Conservation (phyloP, 2,329 filamentous ascomycete genomes). For the Colletotrichum nymphaeae region DNA sequence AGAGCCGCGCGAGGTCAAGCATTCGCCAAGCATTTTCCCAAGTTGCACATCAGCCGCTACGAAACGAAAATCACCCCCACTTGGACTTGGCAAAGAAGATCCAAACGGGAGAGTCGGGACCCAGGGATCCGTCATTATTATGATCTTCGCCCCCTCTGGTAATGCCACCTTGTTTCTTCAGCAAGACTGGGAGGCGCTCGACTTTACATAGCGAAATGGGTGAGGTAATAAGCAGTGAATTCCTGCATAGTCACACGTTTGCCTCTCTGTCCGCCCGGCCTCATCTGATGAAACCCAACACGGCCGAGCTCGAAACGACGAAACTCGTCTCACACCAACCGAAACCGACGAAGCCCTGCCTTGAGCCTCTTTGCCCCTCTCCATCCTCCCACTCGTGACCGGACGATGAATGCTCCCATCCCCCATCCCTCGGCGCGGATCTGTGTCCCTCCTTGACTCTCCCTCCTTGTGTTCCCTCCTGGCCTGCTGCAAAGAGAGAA, state of each 20-base stretch:
- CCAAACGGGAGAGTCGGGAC: conserved; percentile 14
- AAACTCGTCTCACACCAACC: conserved; percentile 28
- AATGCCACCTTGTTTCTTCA: background rate
- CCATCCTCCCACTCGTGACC: background rate
- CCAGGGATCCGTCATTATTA: conserved; percentile 9
- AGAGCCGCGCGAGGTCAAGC: conserved; percentile 27
- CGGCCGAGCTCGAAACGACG: conserved; percentile 29
- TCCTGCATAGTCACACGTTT: background rate
- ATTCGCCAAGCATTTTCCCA: conserved; percentile 19
- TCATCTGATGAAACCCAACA: conserved; percentile 28
- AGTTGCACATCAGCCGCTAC: conserved; percentile 24
- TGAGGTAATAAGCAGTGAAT: background rate
- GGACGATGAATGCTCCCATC: background rate
- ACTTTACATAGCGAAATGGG: background rate
- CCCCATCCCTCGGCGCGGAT: background rate
- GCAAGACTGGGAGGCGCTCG: background rate
- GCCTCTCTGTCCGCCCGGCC: conserved; percentile 9
- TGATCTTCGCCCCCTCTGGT: background rate
- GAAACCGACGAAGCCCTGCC: conserved; percentile 15
- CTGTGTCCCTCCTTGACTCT: background rate
- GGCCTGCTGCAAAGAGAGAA: background rate
- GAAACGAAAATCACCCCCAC: conserved; percentile 21
- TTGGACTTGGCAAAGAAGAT: conserved; percentile 27
- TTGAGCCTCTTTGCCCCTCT: background rate
- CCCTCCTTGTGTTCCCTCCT: background rate